Evolutionary conservation across 2,329 filamentous ascomycete genomes (phyloP).

Genomic region (Nothophoma quercina): DNA sequence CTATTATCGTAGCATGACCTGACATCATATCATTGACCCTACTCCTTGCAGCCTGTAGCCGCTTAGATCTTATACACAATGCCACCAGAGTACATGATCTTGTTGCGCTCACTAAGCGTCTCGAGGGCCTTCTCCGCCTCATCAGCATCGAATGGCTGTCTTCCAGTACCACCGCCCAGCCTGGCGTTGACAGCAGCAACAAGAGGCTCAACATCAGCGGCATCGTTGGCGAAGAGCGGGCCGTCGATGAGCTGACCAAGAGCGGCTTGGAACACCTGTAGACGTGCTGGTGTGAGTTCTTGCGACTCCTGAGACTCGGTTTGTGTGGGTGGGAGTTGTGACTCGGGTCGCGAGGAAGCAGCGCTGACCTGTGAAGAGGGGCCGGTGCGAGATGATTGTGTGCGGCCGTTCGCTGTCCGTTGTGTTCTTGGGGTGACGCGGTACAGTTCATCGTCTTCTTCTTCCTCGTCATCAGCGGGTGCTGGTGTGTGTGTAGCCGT

Average conservation of each 20-base stretch:
- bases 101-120: conserved; percentile 81
- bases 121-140: conserved; percentile 82
- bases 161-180: conserved; percentile 66
- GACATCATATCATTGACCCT: too few relatives aligned
- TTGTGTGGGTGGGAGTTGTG: conserved; percentile 69
- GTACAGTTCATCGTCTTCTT: conserved; percentile 64
- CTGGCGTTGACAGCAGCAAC: conserved; percentile 80
- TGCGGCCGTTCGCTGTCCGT: conserved; percentile 53
- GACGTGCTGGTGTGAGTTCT: conserved; percentile 67
- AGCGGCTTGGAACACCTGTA: conserved; percentile 78
- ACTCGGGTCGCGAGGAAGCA: conserved; percentile 80
- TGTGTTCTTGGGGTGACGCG: conserved; percentile 58
- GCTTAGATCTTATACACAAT: conserved; percentile 59
- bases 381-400: conserved; percentile 43
- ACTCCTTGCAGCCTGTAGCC: too few relatives aligned
- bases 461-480: conserved; percentile 51
- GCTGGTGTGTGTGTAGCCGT: conserved; percentile 41
- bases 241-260: conserved; percentile 85
- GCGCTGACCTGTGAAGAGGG: conserved; percentile 70
- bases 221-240: conserved; percentile 85
- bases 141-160: conserved; percentile 67
- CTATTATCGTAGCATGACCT: too few relatives aligned
- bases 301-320: conserved; percentile 49
- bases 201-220: conserved; percentile 76
- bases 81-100: conserved; percentile 75